phyloP scores from a whole-genome alignment of 768 basidiomycete genomes.

The Leccinum truebloodii region DNA sequence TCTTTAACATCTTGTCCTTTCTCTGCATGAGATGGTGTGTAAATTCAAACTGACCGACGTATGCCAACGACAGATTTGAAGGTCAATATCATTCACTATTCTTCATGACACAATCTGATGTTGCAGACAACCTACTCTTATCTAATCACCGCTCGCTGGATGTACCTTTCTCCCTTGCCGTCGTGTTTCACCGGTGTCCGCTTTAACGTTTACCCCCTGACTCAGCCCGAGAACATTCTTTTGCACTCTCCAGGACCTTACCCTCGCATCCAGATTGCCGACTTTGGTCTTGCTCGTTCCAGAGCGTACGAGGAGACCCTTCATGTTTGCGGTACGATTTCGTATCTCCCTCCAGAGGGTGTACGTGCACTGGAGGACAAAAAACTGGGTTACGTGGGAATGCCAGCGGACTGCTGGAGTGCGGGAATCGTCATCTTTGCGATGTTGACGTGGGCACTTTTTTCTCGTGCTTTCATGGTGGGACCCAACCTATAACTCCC shows the following conservation, averaged over 20 bases:
- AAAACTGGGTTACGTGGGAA: conserved; percentile 70
- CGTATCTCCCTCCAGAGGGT: conserved; percentile 85
- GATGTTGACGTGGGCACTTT: conserved; percentile 71
- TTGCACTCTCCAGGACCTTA: conserved; percentile 79
- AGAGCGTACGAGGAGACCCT: conserved; percentile 80
- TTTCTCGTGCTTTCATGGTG: background rate
- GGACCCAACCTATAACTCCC: background rate
- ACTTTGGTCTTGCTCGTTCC: conserved; percentile 82
- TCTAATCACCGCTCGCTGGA: background rate
- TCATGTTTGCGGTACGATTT: conserved; percentile 86
- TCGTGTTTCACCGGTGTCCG: background rate
- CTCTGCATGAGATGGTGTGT: background rate
- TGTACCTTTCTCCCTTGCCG: background rate
- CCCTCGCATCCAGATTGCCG: conserved; percentile 81
- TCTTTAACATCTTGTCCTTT: background rate
- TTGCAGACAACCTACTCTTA: conserved; percentile 1
- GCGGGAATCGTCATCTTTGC: conserved; percentile 79
- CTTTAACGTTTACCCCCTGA: background rate
- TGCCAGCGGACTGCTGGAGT: conserved; percentile 93
- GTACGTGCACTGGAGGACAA: conserved; percentile 77
- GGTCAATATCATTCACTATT: conserved; percentile 35
- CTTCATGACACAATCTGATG: background rate
- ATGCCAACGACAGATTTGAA: conserved; percentile 55
- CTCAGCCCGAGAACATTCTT: conserved; percentile 81
- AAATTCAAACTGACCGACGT: conserved; percentile 2